Base-by-base conservation (phyloP, 176 grass and related monocot species). In the Aegilops longissima region DNA sequence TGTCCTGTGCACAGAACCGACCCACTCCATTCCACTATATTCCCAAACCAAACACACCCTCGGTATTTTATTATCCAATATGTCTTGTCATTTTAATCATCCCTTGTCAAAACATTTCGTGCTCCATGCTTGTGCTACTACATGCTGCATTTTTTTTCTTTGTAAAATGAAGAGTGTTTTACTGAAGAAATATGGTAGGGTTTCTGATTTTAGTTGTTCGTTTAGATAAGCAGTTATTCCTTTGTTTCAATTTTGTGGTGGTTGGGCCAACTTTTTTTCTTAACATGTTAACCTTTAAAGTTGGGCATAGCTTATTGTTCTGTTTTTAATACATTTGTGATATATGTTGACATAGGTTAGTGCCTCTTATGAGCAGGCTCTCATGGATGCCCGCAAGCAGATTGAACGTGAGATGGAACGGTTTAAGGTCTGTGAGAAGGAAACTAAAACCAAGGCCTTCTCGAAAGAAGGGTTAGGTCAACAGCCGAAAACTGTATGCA, bases 371-470 rank as follows among this genome's bases (percentile, higher is more conserved):
- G 94, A 93, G 89, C 94, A 99, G 97, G 97, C 94, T 94, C 92
- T 99, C 59, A 96, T 94, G 92, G 97, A 96, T 96, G 87, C 97
- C 80, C 90, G 97, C 18, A 99, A 99, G 90, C 90, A 88, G 74
- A 99, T 99, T 92, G 97, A 99, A 59, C 92, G 97, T 8, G 97
- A 99, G 88, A 99, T 99, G 97, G 97, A 99, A 90, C 93, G 97
- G 78, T 99, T 99, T 93, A 99, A 99, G 83, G 97, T 99, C 24
- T 99, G 97, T 82, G 97, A 99, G 85, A 99, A 99, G 80, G 97
- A 99, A 84, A 99, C 97, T 47, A 99, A 99, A 94, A 99, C 97
- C 12, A 99, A 99, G 87, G 97, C 97, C 77, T 99, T 99, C 68
- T 99, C 97, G 33, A 99, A 99, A 78, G 97, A 99, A 96, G 97